Base-by-base conservation (phyloP, 1,284 basidiomycete species). In the Takashimella koratensis region DNA sequence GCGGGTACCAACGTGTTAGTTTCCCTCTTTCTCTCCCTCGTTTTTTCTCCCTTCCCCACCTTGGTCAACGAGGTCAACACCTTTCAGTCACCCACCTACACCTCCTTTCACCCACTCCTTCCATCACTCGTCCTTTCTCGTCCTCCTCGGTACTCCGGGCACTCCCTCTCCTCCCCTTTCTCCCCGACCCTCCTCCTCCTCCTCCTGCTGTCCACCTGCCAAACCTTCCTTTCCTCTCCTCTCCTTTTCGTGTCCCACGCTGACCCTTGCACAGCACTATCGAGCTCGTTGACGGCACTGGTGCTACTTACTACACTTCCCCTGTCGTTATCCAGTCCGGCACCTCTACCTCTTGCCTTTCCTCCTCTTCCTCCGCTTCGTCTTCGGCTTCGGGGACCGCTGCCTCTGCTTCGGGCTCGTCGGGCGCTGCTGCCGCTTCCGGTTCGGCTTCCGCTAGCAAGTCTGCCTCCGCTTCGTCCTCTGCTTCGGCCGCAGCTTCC, bases 1-100 rank as follows among this genome's bases (percentile, higher is more conserved):
- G 47, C 76, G 0, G 80, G 79, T 36, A 83, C 82, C 26, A 63
- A 71, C 41, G 76, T 88, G 87, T 88, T 67, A 63, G 82, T 74
- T 36, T 36, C 16, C 16, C 30, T 16, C 30, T 36, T 16, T 16
- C 30, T 16, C 30, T 8, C 16, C 30, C 30, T 8, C 30, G 16
- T 36, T 16, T 8, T 36, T 36, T 36, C 36, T 57, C 61, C 43
- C 30, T 44, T 12, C 20, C 19, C 43, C 13, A 21, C 22, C 22
- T 41, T 5, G 26, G 30, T 36, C 30, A n/a, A n/a, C n/a, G n/a
- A n/a, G n/a, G n/a, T n/a, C n/a, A n/a, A n/a, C n/a, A n/a, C 16
- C 30, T 36, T 8, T 36, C 30, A 36, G 30, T 16, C 30, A 8
- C 8, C 16, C 30, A 36, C 30, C 30, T 16, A 36, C 30, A 36